Percentiles rank a stretch among this genome's conserved stretches.
phyloP scores from a whole-genome alignment of 2,329 filamentous ascomycete genomes.

The Verticillium nubilum region DNA sequence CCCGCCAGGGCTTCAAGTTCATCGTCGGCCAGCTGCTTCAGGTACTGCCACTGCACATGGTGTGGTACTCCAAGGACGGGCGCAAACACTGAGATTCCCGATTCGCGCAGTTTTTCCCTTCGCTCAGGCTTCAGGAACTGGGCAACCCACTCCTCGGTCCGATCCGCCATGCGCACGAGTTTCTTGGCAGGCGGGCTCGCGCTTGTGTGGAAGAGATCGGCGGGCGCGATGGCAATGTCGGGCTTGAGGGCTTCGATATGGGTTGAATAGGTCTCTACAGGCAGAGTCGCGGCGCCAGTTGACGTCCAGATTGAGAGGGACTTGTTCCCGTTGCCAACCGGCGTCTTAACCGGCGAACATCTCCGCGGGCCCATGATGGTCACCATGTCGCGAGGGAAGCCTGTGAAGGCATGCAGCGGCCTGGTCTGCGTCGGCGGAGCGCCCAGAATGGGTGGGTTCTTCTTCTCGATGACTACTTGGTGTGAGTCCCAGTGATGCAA shows the following conservation, averaged over 20 bases:
- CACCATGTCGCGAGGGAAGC: conserved; percentile 58
- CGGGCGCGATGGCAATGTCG: conserved; percentile 74
- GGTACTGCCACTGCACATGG: conserved; percentile 72
- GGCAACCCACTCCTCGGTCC: conserved; percentile 77
- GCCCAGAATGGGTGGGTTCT: conserved; percentile 38
- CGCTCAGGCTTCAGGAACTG: conserved; percentile 52
- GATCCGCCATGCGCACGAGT: conserved; percentile 75
- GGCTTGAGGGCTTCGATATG: conserved; percentile 62
- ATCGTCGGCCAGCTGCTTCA: conserved; percentile 64
- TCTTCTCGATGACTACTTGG: conserved; percentile 47
- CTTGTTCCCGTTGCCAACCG: conserved; percentile 64
- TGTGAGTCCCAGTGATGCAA: neutral
- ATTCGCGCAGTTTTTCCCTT: conserved; percentile 19
- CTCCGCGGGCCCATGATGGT: conserved; percentile 74
- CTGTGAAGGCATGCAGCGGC: conserved; percentile 71
- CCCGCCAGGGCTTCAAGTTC: conserved; percentile 51
- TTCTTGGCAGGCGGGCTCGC: conserved; percentile 62
- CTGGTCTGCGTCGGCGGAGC: conserved; percentile 34
- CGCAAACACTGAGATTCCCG: conserved; percentile 47
- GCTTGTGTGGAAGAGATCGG: conserved; percentile 56
- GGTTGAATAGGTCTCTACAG: conserved; percentile 62
- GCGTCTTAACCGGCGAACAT: conserved; percentile 67
- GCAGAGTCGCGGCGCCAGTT: conserved; percentile 72
- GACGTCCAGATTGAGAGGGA: conserved; percentile 78
- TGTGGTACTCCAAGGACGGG: conserved; percentile 71